These are phyloP conservation scores for Phytophthora rubi DNA, from an alignment of 352 stramenopile genomes.

Conservation along the genomic window DNA sequence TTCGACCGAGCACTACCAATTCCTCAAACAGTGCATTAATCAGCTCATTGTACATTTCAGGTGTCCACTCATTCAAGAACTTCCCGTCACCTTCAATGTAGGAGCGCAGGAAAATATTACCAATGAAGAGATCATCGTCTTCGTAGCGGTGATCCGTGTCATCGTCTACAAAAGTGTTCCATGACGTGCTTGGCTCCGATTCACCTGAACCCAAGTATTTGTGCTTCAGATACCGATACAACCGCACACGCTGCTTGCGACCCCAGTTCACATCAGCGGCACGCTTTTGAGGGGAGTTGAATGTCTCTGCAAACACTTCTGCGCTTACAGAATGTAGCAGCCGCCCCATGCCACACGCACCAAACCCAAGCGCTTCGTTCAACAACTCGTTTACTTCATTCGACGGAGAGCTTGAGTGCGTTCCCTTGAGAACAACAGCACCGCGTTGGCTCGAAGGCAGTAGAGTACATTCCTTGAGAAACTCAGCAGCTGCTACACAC, in stretches of 20 bases:
- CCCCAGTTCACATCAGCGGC: conserved; percentile 85
- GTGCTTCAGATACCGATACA: conserved; percentile 72
- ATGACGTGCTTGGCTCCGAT: conserved; percentile 27
- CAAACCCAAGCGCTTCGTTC: conserved; percentile 69
- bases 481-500: conserved; percentile 71
- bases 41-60: conserved; percentile 71
- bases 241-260: conserved; percentile 49
- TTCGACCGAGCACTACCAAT: conserved; percentile 53
- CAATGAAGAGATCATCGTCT: conserved; percentile 75
- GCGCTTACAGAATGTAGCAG: conserved; percentile 56
- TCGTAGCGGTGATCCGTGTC: conserved; percentile 35
- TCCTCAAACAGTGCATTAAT: conserved; percentile 71
- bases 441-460: conserved; percentile 9
- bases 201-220: conserved; percentile 59
- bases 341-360: conserved; percentile 72
- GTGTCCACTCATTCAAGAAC: conserved; percentile 79
- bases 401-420: neutral
- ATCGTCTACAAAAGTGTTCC: conserved; percentile 18
- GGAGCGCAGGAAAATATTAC: conserved; percentile 82
- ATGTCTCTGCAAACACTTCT: conserved; percentile 63
- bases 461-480: conserved; percentile 68
- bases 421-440: neutral
- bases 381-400: conserved; percentile 70
- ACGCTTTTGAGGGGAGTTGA: conserved; percentile 74
- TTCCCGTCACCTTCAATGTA: conserved; percentile 84